phyloP scores from a whole-genome alignment of 352 stramenopile species.

The Phytophthora sansomeana region DNA sequence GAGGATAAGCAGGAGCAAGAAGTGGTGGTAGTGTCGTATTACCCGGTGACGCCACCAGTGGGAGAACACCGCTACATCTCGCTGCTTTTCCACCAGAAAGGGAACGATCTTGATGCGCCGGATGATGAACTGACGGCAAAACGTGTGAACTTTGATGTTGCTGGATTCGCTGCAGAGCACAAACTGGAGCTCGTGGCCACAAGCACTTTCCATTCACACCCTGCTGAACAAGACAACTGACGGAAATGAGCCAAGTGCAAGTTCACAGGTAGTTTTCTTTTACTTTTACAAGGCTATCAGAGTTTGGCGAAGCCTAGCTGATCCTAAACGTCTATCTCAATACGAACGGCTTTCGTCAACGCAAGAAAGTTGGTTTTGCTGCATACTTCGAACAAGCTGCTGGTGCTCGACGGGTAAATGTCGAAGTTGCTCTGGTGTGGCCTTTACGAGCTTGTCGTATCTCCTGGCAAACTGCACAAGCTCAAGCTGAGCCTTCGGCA shows the following conservation, averaged over 20 bases:
- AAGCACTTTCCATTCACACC: conserved; percentile 56
- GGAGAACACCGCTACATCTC: conserved; percentile 70
- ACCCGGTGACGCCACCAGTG: conserved; percentile 56
- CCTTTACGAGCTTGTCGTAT: conserved; percentile 50
- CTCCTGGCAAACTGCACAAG: conserved; percentile 66
- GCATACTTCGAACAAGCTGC: conserved; percentile 51
- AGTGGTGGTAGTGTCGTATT: conserved; percentile 62
- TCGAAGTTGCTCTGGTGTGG: conserved; percentile 43
- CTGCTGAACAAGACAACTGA: conserved; percentile 26
- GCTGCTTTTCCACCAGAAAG: conserved; percentile 54
- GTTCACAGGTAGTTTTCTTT: conserved; percentile 1
- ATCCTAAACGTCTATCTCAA: conserved; percentile 1
- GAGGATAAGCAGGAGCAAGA: conserved; percentile 8
- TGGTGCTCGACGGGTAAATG: conserved; percentile 49
- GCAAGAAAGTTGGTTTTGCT: conserved; percentile 18
- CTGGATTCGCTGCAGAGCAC: conserved; percentile 42
- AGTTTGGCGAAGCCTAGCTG: not conserved
- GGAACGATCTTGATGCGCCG: conserved; percentile 6
- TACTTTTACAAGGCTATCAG: conserved; percentile 15
- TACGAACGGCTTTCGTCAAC: conserved; percentile 13
- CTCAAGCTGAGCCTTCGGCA: conserved; percentile 49
- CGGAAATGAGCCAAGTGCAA: not conserved
- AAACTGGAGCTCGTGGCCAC: conserved; percentile 41
- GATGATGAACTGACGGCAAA: conserved; percentile 36
- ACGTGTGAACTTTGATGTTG: conserved; percentile 61